Percentiles rank a stretch among this genome's conserved stretches.
phyloP scores from a whole-genome alignment of 352 stramenopile genomes.

The Saprolegnia parasitica region DNA sequence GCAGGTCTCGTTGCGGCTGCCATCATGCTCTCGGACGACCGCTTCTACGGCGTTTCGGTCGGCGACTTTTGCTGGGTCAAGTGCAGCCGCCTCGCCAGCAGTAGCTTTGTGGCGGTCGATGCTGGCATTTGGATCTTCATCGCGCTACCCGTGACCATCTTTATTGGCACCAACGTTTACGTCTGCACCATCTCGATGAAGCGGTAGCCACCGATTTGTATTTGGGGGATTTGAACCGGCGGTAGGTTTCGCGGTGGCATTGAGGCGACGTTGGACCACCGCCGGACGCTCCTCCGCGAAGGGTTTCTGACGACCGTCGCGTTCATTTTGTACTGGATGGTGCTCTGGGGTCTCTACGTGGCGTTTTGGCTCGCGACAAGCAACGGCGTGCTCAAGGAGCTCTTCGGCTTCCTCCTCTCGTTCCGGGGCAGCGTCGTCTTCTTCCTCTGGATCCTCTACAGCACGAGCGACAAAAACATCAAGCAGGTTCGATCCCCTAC shows the following conservation, averaged over 20 bases:
- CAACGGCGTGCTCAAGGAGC: slow-evolving; percentile 40
- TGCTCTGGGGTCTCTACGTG: slow-evolving; percentile 65
- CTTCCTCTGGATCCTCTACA: slow-evolving; percentile 71
- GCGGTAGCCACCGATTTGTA: background rate
- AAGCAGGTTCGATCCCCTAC: background rate
- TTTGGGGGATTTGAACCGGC: background rate
- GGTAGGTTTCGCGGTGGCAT: slow-evolving; percentile 57
- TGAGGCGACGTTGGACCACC: slow-evolving; percentile 51
- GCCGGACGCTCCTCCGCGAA: slow-evolving; percentile 52
- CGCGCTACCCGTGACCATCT: slow-evolving; percentile 45
- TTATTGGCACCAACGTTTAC: slow-evolving; percentile 57
- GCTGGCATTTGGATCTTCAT: slow-evolving; percentile 68
- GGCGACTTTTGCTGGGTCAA: slow-evolving; percentile 74
- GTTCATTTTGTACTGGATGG: slow-evolving; percentile 54
- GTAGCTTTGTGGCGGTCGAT: slow-evolving; percentile 34
- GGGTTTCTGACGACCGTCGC: slow-evolving; percentile 68
- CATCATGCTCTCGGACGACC: slow-evolving; percentile 32
- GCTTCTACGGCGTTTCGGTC: slow-evolving; percentile 56
- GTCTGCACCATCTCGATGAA: slow-evolving; percentile 53
- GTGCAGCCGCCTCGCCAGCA: slow-evolving; percentile 39
- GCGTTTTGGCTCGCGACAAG: slow-evolving; percentile 50
- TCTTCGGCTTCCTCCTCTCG: slow-evolving; percentile 67
- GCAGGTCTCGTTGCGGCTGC: slow-evolving; percentile 6
- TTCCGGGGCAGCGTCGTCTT: slow-evolving; percentile 66
- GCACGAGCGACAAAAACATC: slow-evolving; percentile 10